These are phyloP conservation scores for Selenicereus undatus DNA, from an alignment of 148 eudicot species.

Conservation along the genomic window DNA sequence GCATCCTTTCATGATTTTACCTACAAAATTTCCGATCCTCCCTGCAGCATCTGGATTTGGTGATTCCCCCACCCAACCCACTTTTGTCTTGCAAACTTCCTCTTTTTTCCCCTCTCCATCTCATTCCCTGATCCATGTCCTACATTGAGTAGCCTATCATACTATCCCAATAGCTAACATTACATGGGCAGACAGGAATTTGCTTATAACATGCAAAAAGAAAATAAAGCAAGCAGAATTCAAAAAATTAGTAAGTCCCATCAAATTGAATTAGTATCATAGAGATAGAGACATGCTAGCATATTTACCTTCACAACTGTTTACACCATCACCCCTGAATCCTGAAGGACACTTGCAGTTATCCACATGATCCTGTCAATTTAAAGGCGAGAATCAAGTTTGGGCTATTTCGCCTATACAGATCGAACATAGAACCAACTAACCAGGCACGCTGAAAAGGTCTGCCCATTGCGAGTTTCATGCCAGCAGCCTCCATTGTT, in stretches of 20 bases:
- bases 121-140: background rate
- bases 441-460: conserved; percentile 86
- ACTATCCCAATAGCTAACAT: background rate
- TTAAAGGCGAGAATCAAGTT: conserved; percentile 10
- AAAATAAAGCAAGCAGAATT: background rate
- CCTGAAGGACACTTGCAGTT: conserved; percentile 86
- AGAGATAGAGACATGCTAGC: background rate
- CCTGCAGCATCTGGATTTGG: background rate
- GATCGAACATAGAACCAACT: conserved; percentile 6
- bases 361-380: conserved; percentile 57
- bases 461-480: conserved; percentile 64
- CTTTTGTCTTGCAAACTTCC: background rate
- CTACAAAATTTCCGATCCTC: background rate
- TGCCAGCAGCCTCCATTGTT: conserved; percentile 96
- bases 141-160: background rate
- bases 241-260: background rate
- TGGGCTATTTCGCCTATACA: background rate
- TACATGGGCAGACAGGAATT: background rate
- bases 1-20: background rate
- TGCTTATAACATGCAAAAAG: background rate
- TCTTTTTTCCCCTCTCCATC: background rate
- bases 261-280: background rate
- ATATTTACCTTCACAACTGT: conserved; percentile 70
- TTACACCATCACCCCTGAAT: conserved; percentile 78
- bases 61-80: background rate